Conservation (phyloP, 2,329 filamentous ascomycete genomes). For the Ophiostoma tasmaniense region DNA sequence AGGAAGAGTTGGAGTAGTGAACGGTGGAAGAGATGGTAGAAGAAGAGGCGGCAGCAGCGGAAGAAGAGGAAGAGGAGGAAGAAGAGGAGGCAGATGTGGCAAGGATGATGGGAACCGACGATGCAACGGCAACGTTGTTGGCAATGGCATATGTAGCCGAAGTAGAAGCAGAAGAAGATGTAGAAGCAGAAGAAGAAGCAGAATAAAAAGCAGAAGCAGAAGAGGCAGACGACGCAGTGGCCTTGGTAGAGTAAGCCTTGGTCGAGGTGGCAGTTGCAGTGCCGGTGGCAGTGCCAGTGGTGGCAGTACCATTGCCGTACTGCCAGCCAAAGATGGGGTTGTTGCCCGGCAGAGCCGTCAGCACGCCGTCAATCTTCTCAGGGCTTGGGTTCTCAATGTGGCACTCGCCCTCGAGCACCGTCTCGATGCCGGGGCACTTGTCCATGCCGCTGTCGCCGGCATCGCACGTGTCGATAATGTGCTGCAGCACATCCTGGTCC, state of each 20-base stretch:
- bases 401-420: constrained; percentile 42
- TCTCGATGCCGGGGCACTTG: constrained; percentile 49
- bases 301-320: constrained; percentile 25
- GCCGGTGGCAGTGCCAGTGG: neutral
- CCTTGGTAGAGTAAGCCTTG: neutral
- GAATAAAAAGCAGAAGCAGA: neutral
- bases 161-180: neutral
- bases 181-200: neutral
- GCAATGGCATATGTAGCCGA: neutral
- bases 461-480: constrained; percentile 59
- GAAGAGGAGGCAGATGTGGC: neutral
- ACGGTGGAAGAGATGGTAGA: neutral
- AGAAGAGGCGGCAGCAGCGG: neutral
- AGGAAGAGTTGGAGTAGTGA: neutral
- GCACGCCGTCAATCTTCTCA: constrained; percentile 36
- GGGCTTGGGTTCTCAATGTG: constrained; percentile 40
- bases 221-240: neutral
- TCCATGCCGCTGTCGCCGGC: constrained; percentile 52
- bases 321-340: constrained; percentile 47
- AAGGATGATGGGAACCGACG: neutral
- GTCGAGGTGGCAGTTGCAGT: neutral
- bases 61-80: neutral
- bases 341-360: constrained; percentile 46
- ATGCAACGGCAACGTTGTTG: neutral
- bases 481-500: constrained; percentile 56